Evolutionary conservation across 2,329 filamentous ascomycete genomes (phyloP).

Genomic region (Ophiostoma tasmaniense): DNA sequence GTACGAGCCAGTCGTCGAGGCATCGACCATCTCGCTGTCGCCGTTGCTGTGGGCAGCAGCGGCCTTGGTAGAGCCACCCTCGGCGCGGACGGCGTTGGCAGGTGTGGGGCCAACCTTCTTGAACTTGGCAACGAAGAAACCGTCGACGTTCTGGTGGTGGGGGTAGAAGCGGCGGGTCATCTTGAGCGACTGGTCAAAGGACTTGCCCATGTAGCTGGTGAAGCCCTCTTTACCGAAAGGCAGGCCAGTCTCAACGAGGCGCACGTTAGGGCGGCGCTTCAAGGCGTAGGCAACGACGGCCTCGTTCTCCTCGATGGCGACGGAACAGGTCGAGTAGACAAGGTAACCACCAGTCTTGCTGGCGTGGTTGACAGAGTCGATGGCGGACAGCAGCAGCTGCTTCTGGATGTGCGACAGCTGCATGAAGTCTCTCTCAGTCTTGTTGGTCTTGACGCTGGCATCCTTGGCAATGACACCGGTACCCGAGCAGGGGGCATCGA

Average conservation of each 20-base stretch:
- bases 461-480: conserved; percentile 98
- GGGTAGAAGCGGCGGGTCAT: conserved; percentile 82
- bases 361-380: conserved; percentile 90
- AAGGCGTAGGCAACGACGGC: conserved; percentile 90
- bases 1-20: conserved; percentile 31
- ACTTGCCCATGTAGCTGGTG: conserved; percentile 82
- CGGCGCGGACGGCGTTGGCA: conserved; percentile 39
- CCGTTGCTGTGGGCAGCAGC: conserved; percentile 18
- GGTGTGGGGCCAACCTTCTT: conserved; percentile 81
- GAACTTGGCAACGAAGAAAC: conserved; percentile 97
- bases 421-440: conserved; percentile 91
- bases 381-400: conserved; percentile 82
- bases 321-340: conserved; percentile 81
- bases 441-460: conserved; percentile 94
- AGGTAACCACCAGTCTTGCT: conserved; percentile 93
- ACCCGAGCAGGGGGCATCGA: conserved; percentile 92
- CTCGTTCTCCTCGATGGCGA: conserved; percentile 50
- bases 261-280: conserved; percentile 84
- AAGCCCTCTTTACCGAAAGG: conserved; percentile 90
- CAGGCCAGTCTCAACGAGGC: conserved; percentile 83
- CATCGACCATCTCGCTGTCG: conserved; percentile 26
- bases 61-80: conserved; percentile 20
- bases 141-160: conserved; percentile 68
- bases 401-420: conserved; percentile 90
- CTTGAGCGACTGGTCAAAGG: conserved; percentile 77